These are phyloP conservation scores for Ceratocystis papillata DNA, from an alignment of 2,329 filamentous ascomycete species.

Conservation along the genomic window DNA sequence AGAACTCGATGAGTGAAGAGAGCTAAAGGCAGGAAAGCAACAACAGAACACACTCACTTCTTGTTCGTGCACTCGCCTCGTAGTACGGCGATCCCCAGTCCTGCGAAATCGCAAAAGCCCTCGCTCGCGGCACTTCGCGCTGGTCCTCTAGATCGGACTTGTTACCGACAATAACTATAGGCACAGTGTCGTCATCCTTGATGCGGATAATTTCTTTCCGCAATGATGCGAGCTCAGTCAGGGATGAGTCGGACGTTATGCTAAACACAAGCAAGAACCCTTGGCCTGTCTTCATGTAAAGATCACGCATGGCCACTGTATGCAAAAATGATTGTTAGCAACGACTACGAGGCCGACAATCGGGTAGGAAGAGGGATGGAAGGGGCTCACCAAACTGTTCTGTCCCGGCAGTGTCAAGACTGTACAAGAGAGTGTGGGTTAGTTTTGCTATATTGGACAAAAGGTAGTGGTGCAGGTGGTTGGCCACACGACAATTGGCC, in stretches of 20 bases:
- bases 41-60: conserved; percentile 40
- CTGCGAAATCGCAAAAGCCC: conserved; percentile 75
- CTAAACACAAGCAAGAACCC: conserved; percentile 87
- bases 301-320: conserved; percentile 56
- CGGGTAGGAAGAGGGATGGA: conserved; percentile 16
- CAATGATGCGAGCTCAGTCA: conserved; percentile 68
- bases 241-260: conserved; percentile 75
- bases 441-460: background rate
- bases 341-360: no score
- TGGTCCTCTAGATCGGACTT: conserved; percentile 85
- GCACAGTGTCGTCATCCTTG: conserved; percentile 75
- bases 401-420: conserved; percentile 79
- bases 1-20: background rate
- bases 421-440: conserved; percentile 30
- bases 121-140: conserved; percentile 63
- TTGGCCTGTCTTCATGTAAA: conserved; percentile 90
- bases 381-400: conserved; percentile 73
- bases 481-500: no score
- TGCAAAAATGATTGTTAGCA: conserved; percentile 26
- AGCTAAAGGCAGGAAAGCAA: background rate
- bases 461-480: background rate
- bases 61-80: conserved; percentile 71
- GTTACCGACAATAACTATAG: conserved; percentile 85
- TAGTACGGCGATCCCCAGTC: conserved; percentile 85
- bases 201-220: conserved; percentile 85